phyloP scores from a whole-genome alignment of 2,329 filamentous ascomycete genomes.

The Nemania sp. region DNA sequence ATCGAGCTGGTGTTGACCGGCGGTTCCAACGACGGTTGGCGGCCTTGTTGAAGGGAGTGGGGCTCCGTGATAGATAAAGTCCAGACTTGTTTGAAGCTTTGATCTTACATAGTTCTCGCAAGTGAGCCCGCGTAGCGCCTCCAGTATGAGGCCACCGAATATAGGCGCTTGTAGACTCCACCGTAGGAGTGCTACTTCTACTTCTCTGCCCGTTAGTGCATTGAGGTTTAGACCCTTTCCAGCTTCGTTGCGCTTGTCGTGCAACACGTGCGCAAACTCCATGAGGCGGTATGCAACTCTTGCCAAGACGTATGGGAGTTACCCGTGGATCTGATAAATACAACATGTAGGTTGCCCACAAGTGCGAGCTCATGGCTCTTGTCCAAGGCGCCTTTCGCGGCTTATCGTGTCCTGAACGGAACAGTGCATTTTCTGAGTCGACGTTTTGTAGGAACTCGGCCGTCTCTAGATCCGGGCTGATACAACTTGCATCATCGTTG shows the following conservation, averaged over 20 bases:
- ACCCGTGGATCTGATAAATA: conserved; percentile 76
- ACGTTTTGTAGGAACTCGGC: conserved; percentile 49
- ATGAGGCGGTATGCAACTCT: conserved; percentile 72
- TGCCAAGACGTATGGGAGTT: conserved; percentile 73
- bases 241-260: conserved; percentile 73
- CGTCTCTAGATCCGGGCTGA: conserved; percentile 62
- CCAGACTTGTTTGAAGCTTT: conserved; percentile 61
- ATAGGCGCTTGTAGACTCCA: conserved; percentile 60
- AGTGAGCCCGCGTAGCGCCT: conserved; percentile 70
- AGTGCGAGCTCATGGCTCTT: conserved; percentile 72
- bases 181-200: conserved; percentile 68
- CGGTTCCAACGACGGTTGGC: conserved; percentile 64
- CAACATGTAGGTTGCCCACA: conserved; percentile 74
- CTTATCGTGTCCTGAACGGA: conserved; percentile 44
- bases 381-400: conserved; percentile 71
- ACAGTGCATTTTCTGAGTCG: conserved; percentile 28
- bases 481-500: conserved; percentile 68
- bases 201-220: conserved; percentile 56
- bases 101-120: conserved; percentile 72
- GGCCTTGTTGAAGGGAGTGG: conserved; percentile 66
- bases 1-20: conserved; percentile 60
- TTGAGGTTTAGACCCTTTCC: conserved; percentile 69
- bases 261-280: conserved; percentile 74
- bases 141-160: conserved; percentile 74
- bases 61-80: conserved; percentile 64